Evolutionary conservation across 2,329 filamentous ascomycete species (phyloP), one percentile per base, ranked within the genome.

Genomic region (Beauveria pseudobassiana): DNA sequence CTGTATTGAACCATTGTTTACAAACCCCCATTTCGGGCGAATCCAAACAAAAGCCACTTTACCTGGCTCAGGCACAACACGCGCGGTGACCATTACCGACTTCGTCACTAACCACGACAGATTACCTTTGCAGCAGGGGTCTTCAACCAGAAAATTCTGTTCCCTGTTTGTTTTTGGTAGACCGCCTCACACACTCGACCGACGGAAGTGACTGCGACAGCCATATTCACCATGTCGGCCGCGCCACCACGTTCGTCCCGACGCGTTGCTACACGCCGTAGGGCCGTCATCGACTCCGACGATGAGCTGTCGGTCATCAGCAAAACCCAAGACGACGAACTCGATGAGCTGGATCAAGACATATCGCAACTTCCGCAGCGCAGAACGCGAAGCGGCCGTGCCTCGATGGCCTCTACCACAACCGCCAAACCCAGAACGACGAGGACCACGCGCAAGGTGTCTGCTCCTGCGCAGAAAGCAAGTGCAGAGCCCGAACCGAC

Each of bases 221-320:
- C 22, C 42, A 51, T 46, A 48, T 48, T 50, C 59, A 66, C 54
- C 65, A 75, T 75, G 72, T 72, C 72, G 60, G 67, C 69, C 63
- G 76, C 77, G 75, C 72, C 75, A 63, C 72, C 77, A 59, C 75
- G 76, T 61, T 70, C 74, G 55, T 70, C 74, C 59, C 69, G 76
- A 69, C 75, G 75, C 70, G 73, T 77, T 63, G 78, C 80, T 43
- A 74, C 88, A 58, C 84, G 91, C 70, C 86, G 88, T 68, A 89
- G 87, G 68, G 84, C 88, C 56, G 82, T 96, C 53, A 78, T 93
- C 63, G 91, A 96, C 66, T 91, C 87, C 9, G 91, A 93, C 48
- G 91, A 96, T 63, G 89, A 91, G 62, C 85, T 89, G 65, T 78
- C 83, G 68, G 78, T 82, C 64, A 80, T 84, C 69, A 80, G 83